A percentile compares a stretch with the other conserved stretches of the same genome.
phyloP scores from a whole-genome alignment of 257 asterid genomes.

The Solanum peruvianum region DNA sequence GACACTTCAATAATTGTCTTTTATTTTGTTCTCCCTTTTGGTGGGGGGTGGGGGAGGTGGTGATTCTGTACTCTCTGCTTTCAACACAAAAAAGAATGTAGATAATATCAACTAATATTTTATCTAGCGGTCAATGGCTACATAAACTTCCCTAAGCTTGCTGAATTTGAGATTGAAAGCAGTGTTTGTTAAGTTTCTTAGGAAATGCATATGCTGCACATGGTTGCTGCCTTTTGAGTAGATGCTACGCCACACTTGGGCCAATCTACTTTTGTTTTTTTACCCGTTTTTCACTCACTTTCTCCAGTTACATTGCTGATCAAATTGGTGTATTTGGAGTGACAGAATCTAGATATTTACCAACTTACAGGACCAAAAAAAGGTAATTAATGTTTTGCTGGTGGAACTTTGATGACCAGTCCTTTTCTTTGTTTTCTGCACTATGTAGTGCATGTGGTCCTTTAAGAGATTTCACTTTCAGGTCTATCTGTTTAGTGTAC shows the following conservation, averaged over 20 bases:
- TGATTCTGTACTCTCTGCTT: neutral
- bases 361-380: neutral
- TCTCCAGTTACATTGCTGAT: neutral
- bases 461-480: constrained; percentile 24
- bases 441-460: constrained; percentile 25
- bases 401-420: constrained; percentile 9
- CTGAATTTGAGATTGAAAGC: neutral
- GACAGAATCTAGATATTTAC: neutral
- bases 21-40: neutral
- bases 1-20: neutral
- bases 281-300: neutral
- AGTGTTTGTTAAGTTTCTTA: neutral
- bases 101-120: too few relatives aligned
- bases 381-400: neutral
- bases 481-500: neutral
- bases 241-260: neutral
- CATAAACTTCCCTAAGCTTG: neutral
- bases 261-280: neutral
- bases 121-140: neutral
- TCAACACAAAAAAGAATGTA: neutral
- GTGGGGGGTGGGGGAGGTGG: neutral
- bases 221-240: neutral
- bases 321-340: neutral
- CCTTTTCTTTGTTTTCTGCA: constrained; percentile 17
- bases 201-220: neutral